Base-by-base conservation (phyloP, 345 rosid genomes). In the Cardiospermum halicacabum region DNA sequence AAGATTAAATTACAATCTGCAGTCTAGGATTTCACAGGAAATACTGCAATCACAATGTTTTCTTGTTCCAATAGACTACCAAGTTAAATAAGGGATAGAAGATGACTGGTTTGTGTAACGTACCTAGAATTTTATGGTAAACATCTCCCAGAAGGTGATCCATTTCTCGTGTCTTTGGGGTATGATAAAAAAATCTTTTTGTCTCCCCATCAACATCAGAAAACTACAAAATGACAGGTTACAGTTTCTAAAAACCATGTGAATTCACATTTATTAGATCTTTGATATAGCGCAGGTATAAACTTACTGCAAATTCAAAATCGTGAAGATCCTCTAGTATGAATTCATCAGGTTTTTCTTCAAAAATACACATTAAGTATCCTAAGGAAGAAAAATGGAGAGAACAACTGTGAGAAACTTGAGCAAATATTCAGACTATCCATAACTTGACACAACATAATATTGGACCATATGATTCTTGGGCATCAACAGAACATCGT, bases 141-240 rank as follows among this genome's bases (percentile, higher is more conserved):
- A 93, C 84, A 74, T 93, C 98, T 75, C 98, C 97, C 51, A 93
- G 89, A 75, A 85, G 86, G 62, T 77, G 74, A 70, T 90, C 96
- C 78, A 93, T 69, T 75, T 93, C 97, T 65, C 87, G 75, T 64
- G 98, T 90, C 84, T 88, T 93, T 36, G 94, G 77, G 18, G 96
- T 90, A 62, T 72, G 97, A 77, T 93, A 90, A 74, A 88, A 90
- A 72, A 77, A 93, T 72, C 87, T 81, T 76, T 72, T 75, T 65
- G 74, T 81, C 77, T 87, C 91, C 58, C 84, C 95, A 74, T 84
- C 95, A 63, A 57, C 60, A 72, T 92, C 91, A 5, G 90, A 79
- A 71, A 92, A 89, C 98, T 92, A 75, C 54, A 58, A 68, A 64
- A n/a, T n/a, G n/a, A 21, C 36, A 69, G 15, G 54, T 31, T 36